phyloP scores from a whole-genome alignment of 1,284 basidiomycete species.

The Blastosporella zonata region DNA sequence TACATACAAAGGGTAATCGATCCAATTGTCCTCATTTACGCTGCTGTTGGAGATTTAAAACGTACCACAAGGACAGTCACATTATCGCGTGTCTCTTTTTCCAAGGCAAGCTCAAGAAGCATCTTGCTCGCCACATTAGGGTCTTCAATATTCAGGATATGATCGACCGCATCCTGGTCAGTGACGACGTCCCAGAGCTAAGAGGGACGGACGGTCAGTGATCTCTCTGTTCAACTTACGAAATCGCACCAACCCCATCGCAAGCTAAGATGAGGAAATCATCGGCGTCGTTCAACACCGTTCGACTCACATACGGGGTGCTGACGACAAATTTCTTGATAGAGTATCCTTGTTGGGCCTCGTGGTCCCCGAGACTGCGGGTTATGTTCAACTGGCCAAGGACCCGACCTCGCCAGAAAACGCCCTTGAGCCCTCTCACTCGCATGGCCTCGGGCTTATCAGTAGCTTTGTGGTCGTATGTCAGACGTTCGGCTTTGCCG shows the following conservation, averaged over 20 bases:
- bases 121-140: conserved; percentile 16
- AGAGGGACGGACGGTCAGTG: neutral
- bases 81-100: conserved; percentile 18
- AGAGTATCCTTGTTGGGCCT: conserved; percentile 17
- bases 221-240: neutral
- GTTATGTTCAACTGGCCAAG: conserved; percentile 20
- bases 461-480: conserved; percentile 19
- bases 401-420: conserved; percentile 20
- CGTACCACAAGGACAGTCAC: conserved; percentile 20
- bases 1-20: neutral
- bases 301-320: conserved; percentile 12
- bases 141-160: conserved; percentile 12
- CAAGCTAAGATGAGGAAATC: conserved; percentile 20
- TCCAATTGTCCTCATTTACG: neutral
- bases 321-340: conserved; percentile 18
- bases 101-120: conserved; percentile 15
- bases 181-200: conserved; percentile 20
- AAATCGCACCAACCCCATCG: conserved; percentile 17
- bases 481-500: conserved; percentile 17
- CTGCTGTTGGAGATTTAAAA: conserved; percentile 7
- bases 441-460: conserved; percentile 15
- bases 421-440: conserved; percentile 16
- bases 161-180: conserved; percentile 19
- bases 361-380: conserved; percentile 19
- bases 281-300: conserved; percentile 11